phyloP scores from a whole-genome alignment of 1,284 basidiomycete species.

The Sphaerobolus stellatus region DNA sequence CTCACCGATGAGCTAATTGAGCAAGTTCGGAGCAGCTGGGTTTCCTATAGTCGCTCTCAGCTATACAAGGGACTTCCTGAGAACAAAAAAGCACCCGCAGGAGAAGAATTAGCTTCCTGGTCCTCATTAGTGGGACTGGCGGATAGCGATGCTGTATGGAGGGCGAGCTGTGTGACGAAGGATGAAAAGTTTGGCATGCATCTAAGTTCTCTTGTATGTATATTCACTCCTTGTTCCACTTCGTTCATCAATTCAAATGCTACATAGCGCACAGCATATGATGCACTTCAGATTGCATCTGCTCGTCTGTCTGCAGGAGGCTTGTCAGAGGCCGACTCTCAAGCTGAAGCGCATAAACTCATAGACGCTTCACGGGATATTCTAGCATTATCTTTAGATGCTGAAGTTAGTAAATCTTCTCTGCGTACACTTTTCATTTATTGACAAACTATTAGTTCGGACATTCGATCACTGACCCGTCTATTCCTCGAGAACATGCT shows the following conservation, averaged over 20 bases:
- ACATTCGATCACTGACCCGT: conserved; percentile 81
- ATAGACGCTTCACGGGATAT: conserved; percentile 77
- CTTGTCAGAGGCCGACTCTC: conserved; percentile 39
- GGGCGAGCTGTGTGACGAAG: conserved; percentile 64
- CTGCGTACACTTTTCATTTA: conserved; percentile 12
- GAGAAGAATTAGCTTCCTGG: conserved; percentile 56
- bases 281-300: conserved; percentile 43
- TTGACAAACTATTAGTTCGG: conserved; percentile 55
- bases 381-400: conserved; percentile 72
- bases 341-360: conserved; percentile 56
- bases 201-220: conserved; percentile 70
- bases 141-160: conserved; percentile 56
- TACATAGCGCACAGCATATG: conserved; percentile 35
- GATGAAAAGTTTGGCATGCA: conserved; percentile 94
- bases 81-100: conserved; percentile 44
- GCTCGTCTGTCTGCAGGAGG: conserved; percentile 39
- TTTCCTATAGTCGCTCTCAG: conserved; percentile 58
- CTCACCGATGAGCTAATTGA: conserved; percentile 61
- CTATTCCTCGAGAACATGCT: conserved; percentile 82
- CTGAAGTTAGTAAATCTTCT: conserved; percentile 50
- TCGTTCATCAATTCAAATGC: conserved; percentile 11
- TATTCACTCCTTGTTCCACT: neutral
- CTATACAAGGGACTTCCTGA: conserved; percentile 58
- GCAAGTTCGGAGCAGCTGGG: conserved; percentile 65
- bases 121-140: conserved; percentile 47